Base-by-base conservation (phyloP, 495 filamentous ascomycete genomes). In the Xylaria curta region DNA sequence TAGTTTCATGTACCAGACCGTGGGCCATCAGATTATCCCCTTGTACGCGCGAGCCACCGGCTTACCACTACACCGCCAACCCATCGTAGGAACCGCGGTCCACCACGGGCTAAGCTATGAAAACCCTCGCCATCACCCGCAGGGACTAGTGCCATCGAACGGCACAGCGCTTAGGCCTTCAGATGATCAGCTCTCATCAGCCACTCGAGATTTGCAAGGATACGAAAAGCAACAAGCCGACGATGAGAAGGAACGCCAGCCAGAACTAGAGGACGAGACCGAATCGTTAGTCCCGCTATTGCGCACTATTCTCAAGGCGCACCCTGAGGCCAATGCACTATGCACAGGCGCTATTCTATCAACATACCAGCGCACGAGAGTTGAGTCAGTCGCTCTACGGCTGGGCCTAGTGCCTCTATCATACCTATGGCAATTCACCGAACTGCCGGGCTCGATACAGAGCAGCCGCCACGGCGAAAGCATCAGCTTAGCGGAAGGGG, bases 1-100 rank as follows among this genome's bases (percentile, higher is more conserved):
- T 82, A 97, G 93, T 85, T 97, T 94, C 89, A 98, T 99, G 96
- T 99, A 98, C 86, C 96, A 99, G 84, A 98, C 97, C 1, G 92
- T 97, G 64, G 96, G 96, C 49, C 95, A 98, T 82, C 85, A 85
- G 65, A 82, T 98, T 24, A 91, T 98, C 61, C 96, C 95, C 7
- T 87, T 97, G 24, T 98, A 97, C 79, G 89, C 90, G 70, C 75
- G 87, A 40, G 93, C 93, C 2, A 89, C 97, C 4, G 86, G 84
- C 2, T 82, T 97, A 40, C 95, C 95, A 12, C 85, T 97, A 1
- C 97, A 94, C 79, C 89, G 95, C 17, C 87, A 86, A 60, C 82
- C 87, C 26, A 98, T 98, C 77, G 74, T 73, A 3, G 95, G 94
- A 49, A 81, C 78, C 3, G 91, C 92, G 0, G 84, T 91, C 26